These are phyloP conservation scores for Gossypium anomalum DNA, from an alignment of 345 rosid genomes.

Conservation along the genomic window DNA sequence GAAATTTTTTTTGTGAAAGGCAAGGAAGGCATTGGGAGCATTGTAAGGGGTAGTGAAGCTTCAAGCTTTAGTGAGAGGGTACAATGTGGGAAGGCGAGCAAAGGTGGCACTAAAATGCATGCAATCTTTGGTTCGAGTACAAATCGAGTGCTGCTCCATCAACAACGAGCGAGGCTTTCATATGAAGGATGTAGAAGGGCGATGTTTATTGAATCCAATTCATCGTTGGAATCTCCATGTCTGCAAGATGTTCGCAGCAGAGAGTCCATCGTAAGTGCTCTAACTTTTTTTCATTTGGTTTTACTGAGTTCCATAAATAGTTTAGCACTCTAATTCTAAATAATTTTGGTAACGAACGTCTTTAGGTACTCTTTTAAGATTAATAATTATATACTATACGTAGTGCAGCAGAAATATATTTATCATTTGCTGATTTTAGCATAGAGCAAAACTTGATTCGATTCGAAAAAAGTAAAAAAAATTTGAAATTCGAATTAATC, in stretches of 20 bases:
- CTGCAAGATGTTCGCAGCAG: slow-evolving; percentile 64
- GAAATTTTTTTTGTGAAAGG: slow-evolving; percentile 24
- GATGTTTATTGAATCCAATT: slow-evolving; percentile 40
- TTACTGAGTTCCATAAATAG: too few species aligned
- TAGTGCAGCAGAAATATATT: too few species aligned
- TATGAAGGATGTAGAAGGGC: slow-evolving; percentile 43
- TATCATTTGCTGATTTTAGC: too few species aligned
- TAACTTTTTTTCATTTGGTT: too few species aligned
- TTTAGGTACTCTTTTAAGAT: too few species aligned
- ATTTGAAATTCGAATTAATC: rapidly evolving
- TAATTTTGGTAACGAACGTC: too few species aligned
- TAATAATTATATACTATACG: too few species aligned
- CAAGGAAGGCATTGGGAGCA: slow-evolving; percentile 75
- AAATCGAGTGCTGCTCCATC: slow-evolving; percentile 60
- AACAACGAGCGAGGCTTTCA: slow-evolving; percentile 45
- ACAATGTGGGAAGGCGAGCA: slow-evolving; percentile 72
- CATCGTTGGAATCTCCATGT: slow-evolving; percentile 48
- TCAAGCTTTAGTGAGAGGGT: slow-evolving; percentile 87
- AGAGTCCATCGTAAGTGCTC: slow-evolving; percentile 37
- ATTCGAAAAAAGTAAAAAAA: rapidly evolving
- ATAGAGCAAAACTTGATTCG: too few species aligned
- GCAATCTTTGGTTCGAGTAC: slow-evolving; percentile 78
- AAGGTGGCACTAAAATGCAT: slow-evolving; percentile 67
- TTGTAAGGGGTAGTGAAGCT: slow-evolving; percentile 83
- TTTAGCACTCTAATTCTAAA: too few species aligned